Conservation (phyloP, 2,329 filamentous ascomycete genomes). For the Fusarium paranaense region DNA sequence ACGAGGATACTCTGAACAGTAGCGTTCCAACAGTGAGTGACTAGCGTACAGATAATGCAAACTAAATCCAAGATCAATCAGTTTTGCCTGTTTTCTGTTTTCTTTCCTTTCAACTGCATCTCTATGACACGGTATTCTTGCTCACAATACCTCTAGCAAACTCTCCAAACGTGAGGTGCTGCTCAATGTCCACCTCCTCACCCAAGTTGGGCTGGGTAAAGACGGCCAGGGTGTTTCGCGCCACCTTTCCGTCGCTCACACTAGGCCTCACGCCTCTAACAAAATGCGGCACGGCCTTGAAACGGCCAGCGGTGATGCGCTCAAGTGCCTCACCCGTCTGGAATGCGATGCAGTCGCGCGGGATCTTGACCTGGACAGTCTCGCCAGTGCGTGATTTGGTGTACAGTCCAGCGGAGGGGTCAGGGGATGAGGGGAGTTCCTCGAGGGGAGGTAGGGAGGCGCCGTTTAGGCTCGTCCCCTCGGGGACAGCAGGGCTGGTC, state of each 20-base stretch:
- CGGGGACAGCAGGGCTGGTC: constrained; percentile 51
- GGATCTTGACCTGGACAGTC: constrained; percentile 92
- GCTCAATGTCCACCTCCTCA: constrained; percentile 78
- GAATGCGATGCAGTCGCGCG: constrained; percentile 91
- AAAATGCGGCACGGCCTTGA: constrained; percentile 96
- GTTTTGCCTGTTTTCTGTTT: background rate
- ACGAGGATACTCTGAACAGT: background rate
- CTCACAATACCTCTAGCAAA: constrained; percentile 74
- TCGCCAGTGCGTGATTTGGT: constrained; percentile 87
- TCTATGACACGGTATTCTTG: constrained; percentile 66
- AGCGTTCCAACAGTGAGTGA: background rate
- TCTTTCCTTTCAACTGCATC: background rate
- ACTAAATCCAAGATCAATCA: background rate
- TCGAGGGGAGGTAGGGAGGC: constrained; percentile 63
- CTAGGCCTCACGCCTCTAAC: constrained; percentile 79
- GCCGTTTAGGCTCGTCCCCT: constrained; percentile 33
- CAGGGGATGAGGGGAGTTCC: constrained; percentile 82
- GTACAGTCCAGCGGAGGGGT: constrained; percentile 89
- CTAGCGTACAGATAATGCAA: background rate
- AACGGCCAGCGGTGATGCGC: constrained; percentile 88
- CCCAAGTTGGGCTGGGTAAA: constrained; percentile 96
- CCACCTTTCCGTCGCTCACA: constrained; percentile 65
- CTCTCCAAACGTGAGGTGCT: constrained; percentile 77
- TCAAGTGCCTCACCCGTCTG: constrained; percentile 95
- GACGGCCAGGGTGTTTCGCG: constrained; percentile 90